Conservation (phyloP, 2,329 filamentous ascomycete species). For the Botrytis squamosa region DNA sequence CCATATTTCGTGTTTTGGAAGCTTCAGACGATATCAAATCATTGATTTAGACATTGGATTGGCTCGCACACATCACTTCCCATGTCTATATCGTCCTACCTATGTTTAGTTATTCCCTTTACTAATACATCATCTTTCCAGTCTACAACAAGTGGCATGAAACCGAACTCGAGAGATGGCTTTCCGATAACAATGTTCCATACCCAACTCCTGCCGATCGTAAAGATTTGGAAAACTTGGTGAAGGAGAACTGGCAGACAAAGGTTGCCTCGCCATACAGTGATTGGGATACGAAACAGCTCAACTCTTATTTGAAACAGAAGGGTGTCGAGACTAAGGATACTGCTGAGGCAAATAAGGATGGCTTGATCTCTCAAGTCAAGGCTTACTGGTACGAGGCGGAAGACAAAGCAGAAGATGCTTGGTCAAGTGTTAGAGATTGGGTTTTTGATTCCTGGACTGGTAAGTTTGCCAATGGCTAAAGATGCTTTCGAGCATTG, state of each 20-base stretch:
- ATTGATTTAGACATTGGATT: background rate
- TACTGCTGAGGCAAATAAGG: slow-evolving; percentile 64
- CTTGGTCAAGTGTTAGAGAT: slow-evolving; percentile 71
- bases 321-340: slow-evolving; percentile 71
- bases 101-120: background rate
- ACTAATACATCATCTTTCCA: slow-evolving; percentile 45
- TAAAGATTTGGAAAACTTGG: slow-evolving; percentile 89
- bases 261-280: slow-evolving; percentile 74
- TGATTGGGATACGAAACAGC: slow-evolving; percentile 69
- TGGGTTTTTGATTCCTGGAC: slow-evolving; percentile 84
- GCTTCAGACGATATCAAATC: slow-evolving; percentile 5
- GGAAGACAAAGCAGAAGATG: slow-evolving; percentile 70
- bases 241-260: slow-evolving; percentile 84
- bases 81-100: background rate
- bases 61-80: background rate
- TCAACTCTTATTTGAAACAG: slow-evolving; percentile 64
- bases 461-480: background rate
- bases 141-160: slow-evolving; percentile 99
- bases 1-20: slow-evolving; percentile 14
- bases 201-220: slow-evolving; percentile 89
- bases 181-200: slow-evolving; percentile 86
- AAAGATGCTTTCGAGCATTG: background rate
- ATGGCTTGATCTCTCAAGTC: slow-evolving; percentile 67
- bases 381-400: slow-evolving; percentile 75
- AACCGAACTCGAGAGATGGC: slow-evolving; percentile 95